Conservation (phyloP, 2,329 filamentous ascomycete genomes). For the Claviceps maximensis region DNA sequence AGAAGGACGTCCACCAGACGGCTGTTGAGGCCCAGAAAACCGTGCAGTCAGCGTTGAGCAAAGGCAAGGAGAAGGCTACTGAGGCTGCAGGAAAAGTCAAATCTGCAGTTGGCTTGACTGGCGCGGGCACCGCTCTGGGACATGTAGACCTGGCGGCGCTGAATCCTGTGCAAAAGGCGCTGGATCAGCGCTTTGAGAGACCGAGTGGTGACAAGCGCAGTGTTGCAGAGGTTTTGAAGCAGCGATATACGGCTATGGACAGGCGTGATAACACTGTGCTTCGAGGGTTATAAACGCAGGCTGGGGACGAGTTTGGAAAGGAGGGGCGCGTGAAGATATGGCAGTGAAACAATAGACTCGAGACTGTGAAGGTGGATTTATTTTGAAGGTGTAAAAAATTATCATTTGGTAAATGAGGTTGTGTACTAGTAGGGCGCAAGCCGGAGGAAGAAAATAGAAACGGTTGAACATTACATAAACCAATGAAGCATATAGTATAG, state of each 20-base stretch:
- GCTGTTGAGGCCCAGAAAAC: conserved; percentile 24
- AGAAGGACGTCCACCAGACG: conserved; percentile 14
- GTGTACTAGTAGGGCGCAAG: neutral
- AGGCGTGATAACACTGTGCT: conserved; percentile 31
- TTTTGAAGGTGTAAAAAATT: neutral
- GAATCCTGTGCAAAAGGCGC: conserved; percentile 34
- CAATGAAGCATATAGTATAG: neutral
- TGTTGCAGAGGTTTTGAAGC: conserved; percentile 38
- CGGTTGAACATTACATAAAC: neutral
- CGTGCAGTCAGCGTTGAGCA: conserved; percentile 25
- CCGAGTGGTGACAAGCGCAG: conserved; percentile 29
- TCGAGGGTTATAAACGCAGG: conserved; percentile 21
- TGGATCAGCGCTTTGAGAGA: conserved; percentile 38
- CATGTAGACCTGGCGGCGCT: conserved; percentile 9
- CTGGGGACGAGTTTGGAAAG: too few relatives aligned
- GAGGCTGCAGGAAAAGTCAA: conserved; percentile 26
- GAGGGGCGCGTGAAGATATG: neutral
- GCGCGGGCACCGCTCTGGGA: conserved; percentile 12
- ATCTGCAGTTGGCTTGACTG: conserved; percentile 19
- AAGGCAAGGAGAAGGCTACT: conserved; percentile 27
- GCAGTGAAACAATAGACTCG: neutral
- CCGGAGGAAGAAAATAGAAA: neutral
- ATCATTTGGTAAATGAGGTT: neutral
- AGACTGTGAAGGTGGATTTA: neutral
- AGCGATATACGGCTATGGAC: conserved; percentile 39